Base-by-base conservation (phyloP, 2,329 filamentous ascomycete species). In the Tolypocladium inflatum region DNA sequence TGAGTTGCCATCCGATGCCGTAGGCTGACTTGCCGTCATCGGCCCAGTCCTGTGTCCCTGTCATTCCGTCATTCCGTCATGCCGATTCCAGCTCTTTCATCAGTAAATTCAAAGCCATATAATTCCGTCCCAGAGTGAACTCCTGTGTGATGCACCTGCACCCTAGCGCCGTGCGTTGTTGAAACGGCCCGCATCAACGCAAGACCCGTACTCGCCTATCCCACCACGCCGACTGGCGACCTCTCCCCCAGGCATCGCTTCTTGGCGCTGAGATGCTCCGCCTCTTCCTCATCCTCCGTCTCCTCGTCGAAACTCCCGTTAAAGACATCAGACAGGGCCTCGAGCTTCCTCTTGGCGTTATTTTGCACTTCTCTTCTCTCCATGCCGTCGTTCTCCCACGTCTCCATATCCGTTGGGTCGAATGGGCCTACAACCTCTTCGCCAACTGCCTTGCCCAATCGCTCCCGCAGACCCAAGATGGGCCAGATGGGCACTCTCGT, bases 401-500 rank as follows among this genome's bases (percentile, higher is more conserved):
- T 78, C 58, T 80, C 76, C 55, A 82, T 77, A 19, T 69, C 65
- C 8, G 71, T 66, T 0, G 65, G 59, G 55, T 77, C 70, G 54
- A 76, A 72, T 2, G 59, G 55, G 1, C 80, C 80, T 4, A 81
- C 77, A 15, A 83, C 62, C 4, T 82, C 79, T 21, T 70, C 67
- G 9, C 81, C 81, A 0, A 85, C 69, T 3, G 79, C 81, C 61
- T 76, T 75, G 43, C 79, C 80, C 0, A 85, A 71, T 7, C 82
- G 76, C 65, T 84, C 80, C 59, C 78, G 77, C 8, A 85, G 73
- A 4, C 81, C 81, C 0, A 81, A 65, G 7, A 83, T 73, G 0
- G 82, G 82, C 79, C 80, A 84, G 33, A 80, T 73, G 0, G 78
- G 77, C 2, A 84, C 78, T 9, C 73, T 73, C 2, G 72, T 71